Evolutionary conservation across 2,329 filamentous ascomycete genomes (phyloP).

Genomic region (Chrysoporthe puriensis): DNA sequence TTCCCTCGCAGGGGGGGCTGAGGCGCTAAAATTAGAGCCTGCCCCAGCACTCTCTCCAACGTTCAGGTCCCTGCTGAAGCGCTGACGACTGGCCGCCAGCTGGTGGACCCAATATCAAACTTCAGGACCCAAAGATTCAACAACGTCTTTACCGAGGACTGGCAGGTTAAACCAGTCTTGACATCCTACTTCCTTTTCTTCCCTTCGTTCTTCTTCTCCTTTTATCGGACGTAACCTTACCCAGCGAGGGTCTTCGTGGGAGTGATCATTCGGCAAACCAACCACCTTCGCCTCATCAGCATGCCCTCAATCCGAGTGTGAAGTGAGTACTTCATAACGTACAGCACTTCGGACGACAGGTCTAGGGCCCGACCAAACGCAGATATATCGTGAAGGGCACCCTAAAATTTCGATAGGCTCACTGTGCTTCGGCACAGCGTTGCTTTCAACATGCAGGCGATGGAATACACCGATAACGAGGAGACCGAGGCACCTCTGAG

Average conservation of each 20-base stretch:
- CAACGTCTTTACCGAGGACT: neutral
- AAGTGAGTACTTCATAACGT: neutral
- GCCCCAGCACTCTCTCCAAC: neutral
- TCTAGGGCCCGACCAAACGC: neutral
- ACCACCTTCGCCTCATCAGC: neutral
- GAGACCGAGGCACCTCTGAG: conserved; percentile 18
- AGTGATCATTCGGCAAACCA: neutral
- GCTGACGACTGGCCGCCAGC: conserved; percentile 15
- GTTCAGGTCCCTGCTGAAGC: neutral
- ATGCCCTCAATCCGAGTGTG: neutral
- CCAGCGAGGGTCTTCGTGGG: neutral
- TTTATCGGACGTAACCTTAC: neutral
- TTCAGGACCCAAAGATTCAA: neutral
- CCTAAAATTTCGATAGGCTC: neutral
- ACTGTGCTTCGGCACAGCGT: neutral
- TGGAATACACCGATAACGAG: conserved; percentile 12
- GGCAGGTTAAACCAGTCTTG: neutral
- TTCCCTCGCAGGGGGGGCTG: neutral
- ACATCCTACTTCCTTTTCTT: neutral
- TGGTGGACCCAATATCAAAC: neutral
- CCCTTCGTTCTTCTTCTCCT: neutral
- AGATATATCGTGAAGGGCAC: neutral
- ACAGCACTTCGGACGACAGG: neutral
- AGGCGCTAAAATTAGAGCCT: conserved; percentile 11
- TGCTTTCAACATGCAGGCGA: conserved; percentile 13